Evolutionary conservation across 164 flowering plant species (phyloP).

Genomic region (Aristolochia fimbriata): DNA sequence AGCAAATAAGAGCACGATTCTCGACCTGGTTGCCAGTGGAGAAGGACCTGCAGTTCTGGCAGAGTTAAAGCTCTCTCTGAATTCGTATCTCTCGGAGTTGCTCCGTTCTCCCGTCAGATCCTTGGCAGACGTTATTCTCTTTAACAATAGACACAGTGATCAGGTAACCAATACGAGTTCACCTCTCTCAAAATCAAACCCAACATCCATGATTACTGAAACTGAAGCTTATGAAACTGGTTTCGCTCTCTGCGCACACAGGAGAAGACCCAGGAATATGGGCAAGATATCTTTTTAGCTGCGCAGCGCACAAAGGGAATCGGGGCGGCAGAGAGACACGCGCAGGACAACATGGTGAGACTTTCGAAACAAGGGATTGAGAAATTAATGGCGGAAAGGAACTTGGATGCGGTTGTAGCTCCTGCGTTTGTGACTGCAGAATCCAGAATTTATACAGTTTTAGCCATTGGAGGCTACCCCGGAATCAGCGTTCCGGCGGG

Average conservation of each 20-base stretch:
- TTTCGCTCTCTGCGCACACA: constrained; percentile 2
- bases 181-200: too few relatives aligned
- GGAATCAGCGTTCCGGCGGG: constrained; percentile 48
- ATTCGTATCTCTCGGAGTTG: constrained; percentile 33
- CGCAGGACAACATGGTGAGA: constrained; percentile 14
- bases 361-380: constrained; percentile 23
- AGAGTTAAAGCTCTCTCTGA: constrained; percentile 46
- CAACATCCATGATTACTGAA: neutral
- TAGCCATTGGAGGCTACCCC: constrained; percentile 43
- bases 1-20: constrained; percentile 17
- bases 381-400: constrained; percentile 27
- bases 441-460: constrained; percentile 5
- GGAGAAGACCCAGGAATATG: constrained; percentile 25
- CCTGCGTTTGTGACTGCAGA: constrained; percentile 35
- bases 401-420: constrained; percentile 40
- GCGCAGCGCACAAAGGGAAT: constrained; percentile 30
- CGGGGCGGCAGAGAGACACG: constrained; percentile 16
- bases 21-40: constrained; percentile 13
- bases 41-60: constrained; percentile 23
- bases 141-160: constrained; percentile 31
- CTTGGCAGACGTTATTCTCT: constrained; percentile 45
- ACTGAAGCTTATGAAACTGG: too few relatives aligned
- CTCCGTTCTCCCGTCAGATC: constrained; percentile 45
- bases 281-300: constrained; percentile 13
- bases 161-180: too few relatives aligned